Percentiles rank a stretch among this genome's conserved stretches.
Conservation (phyloP, 2,329 filamentous ascomycete species). For the Hymenoscyphus fructigenus region DNA sequence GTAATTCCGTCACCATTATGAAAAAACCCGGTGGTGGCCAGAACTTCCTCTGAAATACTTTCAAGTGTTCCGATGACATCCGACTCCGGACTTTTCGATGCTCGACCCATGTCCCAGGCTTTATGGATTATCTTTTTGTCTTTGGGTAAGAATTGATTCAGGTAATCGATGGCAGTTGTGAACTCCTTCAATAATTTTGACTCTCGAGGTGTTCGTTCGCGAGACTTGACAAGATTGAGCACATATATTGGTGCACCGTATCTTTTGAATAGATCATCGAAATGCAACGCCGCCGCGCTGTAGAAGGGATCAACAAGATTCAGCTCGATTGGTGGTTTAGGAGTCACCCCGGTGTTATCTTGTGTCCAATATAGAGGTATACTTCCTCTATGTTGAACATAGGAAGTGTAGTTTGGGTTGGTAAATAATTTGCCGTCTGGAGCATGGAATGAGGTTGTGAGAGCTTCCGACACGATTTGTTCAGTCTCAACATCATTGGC, state of each 20-base stretch:
- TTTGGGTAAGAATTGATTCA: slow-evolving; percentile 87
- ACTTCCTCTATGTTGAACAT: slow-evolving; percentile 93
- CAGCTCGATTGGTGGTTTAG: slow-evolving; percentile 93
- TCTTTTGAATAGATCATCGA: slow-evolving; percentile 88
- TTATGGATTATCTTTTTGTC: slow-evolving; percentile 89
- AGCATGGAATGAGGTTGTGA: slow-evolving; percentile 93
- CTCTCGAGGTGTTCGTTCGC: slow-evolving; percentile 85
- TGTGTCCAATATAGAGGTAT: slow-evolving; percentile 98
- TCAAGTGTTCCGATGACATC: slow-evolving; percentile 94
- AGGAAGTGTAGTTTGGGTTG: slow-evolving; percentile 91
- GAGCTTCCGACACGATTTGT: slow-evolving; percentile 92
- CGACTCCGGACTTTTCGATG: slow-evolving; percentile 85
- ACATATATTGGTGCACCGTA: slow-evolving; percentile 93
- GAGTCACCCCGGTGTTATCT: slow-evolving; percentile 90
- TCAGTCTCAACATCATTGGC: slow-evolving; percentile 99
- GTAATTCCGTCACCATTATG: slow-evolving; percentile 79
- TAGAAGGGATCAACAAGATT: slow-evolving; percentile 98
- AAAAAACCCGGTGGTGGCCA: slow-evolving; percentile 88
- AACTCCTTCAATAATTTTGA: slow-evolving; percentile 88
- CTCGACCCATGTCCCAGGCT: slow-evolving; percentile 97
- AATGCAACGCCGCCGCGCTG: slow-evolving; percentile 86
- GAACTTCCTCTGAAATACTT: slow-evolving; percentile 81
- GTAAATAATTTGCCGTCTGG: slow-evolving; percentile 82
- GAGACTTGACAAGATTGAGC: slow-evolving; percentile 84
- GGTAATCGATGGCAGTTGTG: slow-evolving; percentile 81